These are phyloP conservation scores for Mimosa pudica DNA, from an alignment of 306 rosid genomes.

Conservation along the genomic window DNA sequence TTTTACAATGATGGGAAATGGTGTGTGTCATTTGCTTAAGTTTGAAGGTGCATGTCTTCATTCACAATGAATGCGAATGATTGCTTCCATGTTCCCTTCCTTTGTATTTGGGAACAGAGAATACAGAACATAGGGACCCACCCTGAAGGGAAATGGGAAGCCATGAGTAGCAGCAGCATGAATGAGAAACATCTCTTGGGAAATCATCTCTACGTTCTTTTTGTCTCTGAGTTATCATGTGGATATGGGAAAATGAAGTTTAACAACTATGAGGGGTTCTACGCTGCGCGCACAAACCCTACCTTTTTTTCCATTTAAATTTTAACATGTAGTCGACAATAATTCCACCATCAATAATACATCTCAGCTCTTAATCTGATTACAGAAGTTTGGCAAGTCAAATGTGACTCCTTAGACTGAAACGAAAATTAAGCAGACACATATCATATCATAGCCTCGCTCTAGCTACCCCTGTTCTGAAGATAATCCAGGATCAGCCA, in stretches of 20 bases:
- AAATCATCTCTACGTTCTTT: slow-evolving; percentile 32
- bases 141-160: slow-evolving; percentile 8
- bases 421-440: not conserved
- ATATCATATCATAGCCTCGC: not conserved
- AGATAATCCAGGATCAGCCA: not conserved
- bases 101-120: slow-evolving; percentile 29
- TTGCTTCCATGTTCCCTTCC: slow-evolving; percentile 35
- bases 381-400: not conserved
- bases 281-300: not conserved
- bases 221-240: slow-evolving; percentile 34
- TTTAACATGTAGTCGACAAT: not conserved
- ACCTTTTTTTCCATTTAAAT: not conserved
- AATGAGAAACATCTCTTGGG: not conserved
- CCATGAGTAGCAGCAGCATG: slow-evolving; percentile 18
- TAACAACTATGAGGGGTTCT: slow-evolving; percentile 13
- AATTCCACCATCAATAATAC: not conserved
- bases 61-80: slow-evolving; percentile 48
- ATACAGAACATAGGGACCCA: slow-evolving; percentile 37
- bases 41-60: slow-evolving; percentile 36
- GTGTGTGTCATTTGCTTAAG: slow-evolving; percentile 41
- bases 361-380: not conserved
- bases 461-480: not conserved
- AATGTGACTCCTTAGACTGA: not conserved
- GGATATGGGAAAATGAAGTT: slow-evolving; percentile 24
- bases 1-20: slow-evolving; percentile 32